These are phyloP conservation scores for Panicum virgatum DNA, from an alignment of 202 grass and related monocot species.

Conservation along the genomic window DNA sequence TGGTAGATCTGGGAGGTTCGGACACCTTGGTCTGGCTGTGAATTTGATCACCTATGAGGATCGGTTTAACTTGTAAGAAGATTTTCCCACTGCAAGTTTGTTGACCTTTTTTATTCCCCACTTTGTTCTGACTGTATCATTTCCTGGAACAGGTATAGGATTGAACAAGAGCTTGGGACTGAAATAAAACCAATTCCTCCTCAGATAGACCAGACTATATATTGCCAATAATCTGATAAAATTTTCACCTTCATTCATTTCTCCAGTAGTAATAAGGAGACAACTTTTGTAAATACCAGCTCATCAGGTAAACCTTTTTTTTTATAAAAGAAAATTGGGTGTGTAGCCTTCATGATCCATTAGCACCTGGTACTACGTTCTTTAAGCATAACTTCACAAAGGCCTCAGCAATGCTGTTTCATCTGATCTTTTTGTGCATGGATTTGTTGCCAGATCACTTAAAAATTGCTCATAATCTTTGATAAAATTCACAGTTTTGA, in stretches of 20 bases:
- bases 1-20: conserved; percentile 92
- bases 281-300: conserved; percentile 66
- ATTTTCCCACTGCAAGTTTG: conserved; percentile 16
- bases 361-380: neutral
- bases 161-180: conserved; percentile 95
- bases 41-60: conserved; percentile 97
- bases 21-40: conserved; percentile 93
- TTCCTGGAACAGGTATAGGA: conserved; percentile 69
- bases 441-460: neutral
- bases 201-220: conserved; percentile 93
- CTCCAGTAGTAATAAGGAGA: conserved; percentile 53
- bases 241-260: conserved; percentile 46
- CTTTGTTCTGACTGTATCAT: conserved; percentile 36
- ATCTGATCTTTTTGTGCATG: neutral
- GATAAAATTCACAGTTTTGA: neutral
- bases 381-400: neutral
- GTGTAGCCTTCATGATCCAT: neutral
- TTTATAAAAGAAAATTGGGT: neutral
- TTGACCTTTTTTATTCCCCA: neutral
- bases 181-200: conserved; percentile 96
- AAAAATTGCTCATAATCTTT: neutral
- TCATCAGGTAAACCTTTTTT: conserved; percentile 57
- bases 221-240: conserved; percentile 65
- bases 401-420: neutral
- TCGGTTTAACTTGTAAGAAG: conserved; percentile 83